Base-by-base conservation (phyloP, 306 rosid genomes). In the Pterocarpus santalinus region DNA sequence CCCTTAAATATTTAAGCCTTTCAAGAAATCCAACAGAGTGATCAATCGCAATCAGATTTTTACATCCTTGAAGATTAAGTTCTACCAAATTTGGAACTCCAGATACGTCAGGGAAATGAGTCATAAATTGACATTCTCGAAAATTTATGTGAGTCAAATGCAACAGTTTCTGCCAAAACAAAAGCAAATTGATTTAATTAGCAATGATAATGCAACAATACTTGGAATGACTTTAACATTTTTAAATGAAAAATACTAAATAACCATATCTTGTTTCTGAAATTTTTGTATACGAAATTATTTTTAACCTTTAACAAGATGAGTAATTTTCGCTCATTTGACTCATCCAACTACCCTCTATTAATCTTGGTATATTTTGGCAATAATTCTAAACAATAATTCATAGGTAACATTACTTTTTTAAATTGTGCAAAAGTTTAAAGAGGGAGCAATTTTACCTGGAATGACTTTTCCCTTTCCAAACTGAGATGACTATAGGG, bases 21-120 rank as follows among this genome's bases (percentile, higher is more conserved):
- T 4, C 0, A 52, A 76, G 72, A 38, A 28, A 15, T 34, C 72
- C 72, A 47, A 63, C 51, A 8, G 72, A 76, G 7, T 62, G 49
- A 47, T 76, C 30, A 43, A 76, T 60, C 3, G 11, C 3, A 30
- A 7, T 32, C 13, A 76, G 9, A 4, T 35, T 63, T 4, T 2
- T 0, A 4, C 72, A 75, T 0, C 1, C 0, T 0, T 7, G 7
- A 75, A 75, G 22, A 0, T 5, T 5, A 52, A 52, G 58, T 41
- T 28, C 10, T 5, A 7, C 8, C 38, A 62, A n/a, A 76, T 44
- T 75, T 43, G 33, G 28, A 3, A 30, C 56, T 30, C 38, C 35
- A 7, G 44, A 58, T 28, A 60, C 16, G 28, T 60, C n/a, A 11
- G 69, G 69, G 2, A 75, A 28, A 28, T 22, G 22, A 14, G 30